Evolutionary conservation across 345 rosid species (phyloP).

Genomic region (Salix caprea): DNA sequence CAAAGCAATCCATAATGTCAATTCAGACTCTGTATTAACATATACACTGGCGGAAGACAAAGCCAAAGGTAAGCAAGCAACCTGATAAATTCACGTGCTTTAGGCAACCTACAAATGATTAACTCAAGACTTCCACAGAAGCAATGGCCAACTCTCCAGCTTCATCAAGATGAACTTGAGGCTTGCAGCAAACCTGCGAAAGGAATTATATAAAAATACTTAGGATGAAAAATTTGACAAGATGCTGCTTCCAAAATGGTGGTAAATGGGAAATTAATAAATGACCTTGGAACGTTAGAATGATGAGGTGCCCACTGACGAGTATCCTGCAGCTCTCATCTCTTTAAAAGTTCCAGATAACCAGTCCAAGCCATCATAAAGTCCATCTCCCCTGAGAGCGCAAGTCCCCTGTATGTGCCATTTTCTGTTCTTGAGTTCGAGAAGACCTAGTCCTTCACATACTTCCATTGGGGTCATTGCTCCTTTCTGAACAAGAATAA

Average conservation of each 20-base stretch:
- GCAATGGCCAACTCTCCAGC: background rate
- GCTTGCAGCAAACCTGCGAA: slow-evolving; percentile 6
- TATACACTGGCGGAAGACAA: slow-evolving; percentile 20
- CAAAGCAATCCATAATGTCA: background rate
- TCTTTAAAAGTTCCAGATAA: slow-evolving; percentile 72
- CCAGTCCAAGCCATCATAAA: slow-evolving; percentile 98
- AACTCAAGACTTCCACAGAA: slow-evolving; percentile 9
- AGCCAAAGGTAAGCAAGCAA: background rate
- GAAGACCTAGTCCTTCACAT: slow-evolving; percentile 83
- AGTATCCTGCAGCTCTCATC: slow-evolving; percentile 87
- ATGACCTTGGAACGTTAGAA: slow-evolving; percentile 47
- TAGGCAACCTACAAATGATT: slow-evolving; percentile 6
- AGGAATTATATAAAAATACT: background rate
- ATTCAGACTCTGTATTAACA: background rate
- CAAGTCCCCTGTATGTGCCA: slow-evolving; percentile 99
- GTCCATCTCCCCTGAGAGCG: slow-evolving; percentile 93
- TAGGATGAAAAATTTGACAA: background rate
- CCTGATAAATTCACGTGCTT: slow-evolving; percentile 7
- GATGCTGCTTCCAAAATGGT: background rate
- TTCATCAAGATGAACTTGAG: background rate
- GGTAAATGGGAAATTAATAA: background rate
- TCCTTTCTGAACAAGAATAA: slow-evolving; percentile 58
- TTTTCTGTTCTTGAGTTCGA: slow-evolving; percentile 87
- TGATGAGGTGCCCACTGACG: slow-evolving; percentile 70
- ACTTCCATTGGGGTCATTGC: slow-evolving; percentile 98